These are phyloP conservation scores for Aethionema arabicum DNA, from an alignment of 345 rosid species.

Conservation along the genomic window DNA sequence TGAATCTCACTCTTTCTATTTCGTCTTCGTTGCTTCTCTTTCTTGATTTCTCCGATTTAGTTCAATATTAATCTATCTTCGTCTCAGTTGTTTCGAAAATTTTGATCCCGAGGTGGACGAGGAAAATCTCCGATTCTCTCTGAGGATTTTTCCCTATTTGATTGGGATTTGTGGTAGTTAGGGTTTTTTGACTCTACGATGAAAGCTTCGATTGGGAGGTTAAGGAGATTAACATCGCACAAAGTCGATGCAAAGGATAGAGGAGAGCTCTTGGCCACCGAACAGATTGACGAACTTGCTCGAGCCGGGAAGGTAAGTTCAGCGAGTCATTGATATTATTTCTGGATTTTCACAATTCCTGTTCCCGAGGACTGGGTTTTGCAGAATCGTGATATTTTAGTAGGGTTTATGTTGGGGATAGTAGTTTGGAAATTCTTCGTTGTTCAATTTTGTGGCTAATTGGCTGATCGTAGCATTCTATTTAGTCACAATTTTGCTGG, in stretches of 20 bases:
- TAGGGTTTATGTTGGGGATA: conserved; percentile 31
- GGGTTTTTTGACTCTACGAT: conserved; percentile 47
- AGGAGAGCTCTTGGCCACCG: conserved; percentile 45
- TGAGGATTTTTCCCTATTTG: conserved; percentile 13
- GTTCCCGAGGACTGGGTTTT: neutral
- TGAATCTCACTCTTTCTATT: conserved; percentile 38
- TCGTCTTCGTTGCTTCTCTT: conserved; percentile 3
- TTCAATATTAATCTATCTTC: neutral
- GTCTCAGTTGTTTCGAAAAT: conserved; percentile 21
- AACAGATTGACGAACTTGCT: conserved; percentile 75
- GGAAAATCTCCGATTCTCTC: neutral
- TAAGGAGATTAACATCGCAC: conserved; percentile 70
- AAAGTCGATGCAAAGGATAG: conserved; percentile 66
- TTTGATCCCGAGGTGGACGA: conserved; percentile 20
- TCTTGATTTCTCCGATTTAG: conserved; percentile 14
- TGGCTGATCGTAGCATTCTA: conserved; percentile 4
- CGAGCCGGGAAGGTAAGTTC: conserved; percentile 72
- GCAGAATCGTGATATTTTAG: conserved; percentile 25
- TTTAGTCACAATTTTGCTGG: neutral
- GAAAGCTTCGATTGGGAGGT: conserved; percentile 72
- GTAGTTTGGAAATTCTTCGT: conserved; percentile 6
- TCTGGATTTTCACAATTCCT: neutral
- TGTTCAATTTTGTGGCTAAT: conserved; percentile 1
- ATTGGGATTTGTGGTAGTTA: conserved; percentile 29
- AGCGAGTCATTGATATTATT: neutral